Conservation (phyloP, 805 yeast species). For the Candida fluviatilis region DNA sequence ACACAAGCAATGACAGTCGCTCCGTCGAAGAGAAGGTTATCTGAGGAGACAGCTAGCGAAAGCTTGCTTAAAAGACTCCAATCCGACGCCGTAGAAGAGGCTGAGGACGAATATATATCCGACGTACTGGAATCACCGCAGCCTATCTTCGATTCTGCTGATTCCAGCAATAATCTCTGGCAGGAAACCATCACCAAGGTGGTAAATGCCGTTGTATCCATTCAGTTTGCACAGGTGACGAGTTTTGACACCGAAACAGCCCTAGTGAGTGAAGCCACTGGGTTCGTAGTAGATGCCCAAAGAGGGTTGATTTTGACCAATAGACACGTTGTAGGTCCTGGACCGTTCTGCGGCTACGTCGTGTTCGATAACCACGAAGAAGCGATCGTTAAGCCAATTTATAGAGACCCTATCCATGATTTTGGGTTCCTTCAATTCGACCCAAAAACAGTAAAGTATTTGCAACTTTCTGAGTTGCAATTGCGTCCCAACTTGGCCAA, state of each 20-base stretch:
- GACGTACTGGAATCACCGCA: conserved; percentile 12
- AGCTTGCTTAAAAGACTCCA: conserved; percentile 3
- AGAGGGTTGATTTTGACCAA: conserved; percentile 84
- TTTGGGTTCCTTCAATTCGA: conserved; percentile 84
- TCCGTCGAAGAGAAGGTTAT: conserved; percentile 9
- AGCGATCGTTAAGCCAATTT: conserved; percentile 77
- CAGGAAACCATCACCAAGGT: conserved; percentile 76
- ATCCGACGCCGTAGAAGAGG: conserved; percentile 2
- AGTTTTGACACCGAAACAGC: conserved; percentile 84
- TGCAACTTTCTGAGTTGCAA: conserved; percentile 62
- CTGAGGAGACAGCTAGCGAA: conserved; percentile 6
- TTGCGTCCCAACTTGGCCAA: conserved; percentile 78
- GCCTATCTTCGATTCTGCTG: conserved; percentile 11
- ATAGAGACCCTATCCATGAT: conserved; percentile 93
- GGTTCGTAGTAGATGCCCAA: conserved; percentile 83
- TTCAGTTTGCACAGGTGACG: conserved; percentile 83
- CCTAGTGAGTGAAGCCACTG: conserved; percentile 86
- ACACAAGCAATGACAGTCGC: conserved; percentile 6
- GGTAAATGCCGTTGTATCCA: conserved; percentile 81
- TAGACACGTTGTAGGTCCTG: conserved; percentile 93
- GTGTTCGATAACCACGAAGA: conserved; percentile 95
- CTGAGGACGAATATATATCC: conserved; percentile 6
- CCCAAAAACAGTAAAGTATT: conserved; percentile 66
- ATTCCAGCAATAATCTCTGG: conserved; percentile 45
- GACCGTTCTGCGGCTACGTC: conserved; percentile 88